phyloP scores from a whole-genome alignment of 169 alveolate genomes.

The Cryptosporidium xiaoi region DNA sequence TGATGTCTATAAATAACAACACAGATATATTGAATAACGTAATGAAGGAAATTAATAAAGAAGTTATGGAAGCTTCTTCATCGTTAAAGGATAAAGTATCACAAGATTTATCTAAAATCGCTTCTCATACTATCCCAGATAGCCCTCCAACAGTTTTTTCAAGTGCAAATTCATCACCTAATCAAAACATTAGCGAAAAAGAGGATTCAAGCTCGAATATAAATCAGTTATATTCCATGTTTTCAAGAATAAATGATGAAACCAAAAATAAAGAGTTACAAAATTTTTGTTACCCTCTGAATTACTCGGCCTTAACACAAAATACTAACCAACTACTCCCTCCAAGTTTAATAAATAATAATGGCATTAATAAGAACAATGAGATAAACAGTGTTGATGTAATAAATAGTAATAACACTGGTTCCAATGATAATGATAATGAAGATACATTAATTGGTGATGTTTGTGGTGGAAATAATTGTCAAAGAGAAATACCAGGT shows the following conservation, averaged over 20 bases:
- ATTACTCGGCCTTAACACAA: neutral
- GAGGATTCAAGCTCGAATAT: constrained; percentile 25
- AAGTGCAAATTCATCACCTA: constrained; percentile 69
- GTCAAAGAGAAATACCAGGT: neutral
- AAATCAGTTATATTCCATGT: constrained; percentile 27
- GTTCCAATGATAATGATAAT: too few relatives aligned
- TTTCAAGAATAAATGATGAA: constrained; percentile 33
- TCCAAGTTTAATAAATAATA: constrained; percentile 57
- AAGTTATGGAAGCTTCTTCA: too few relatives aligned
- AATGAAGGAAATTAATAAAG: too few relatives aligned
- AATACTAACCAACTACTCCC: constrained; percentile 40
- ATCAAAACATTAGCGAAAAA: constrained; percentile 14
- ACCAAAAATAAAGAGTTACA: constrained; percentile 11
- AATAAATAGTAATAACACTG: too few relatives aligned
- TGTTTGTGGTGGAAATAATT: too few relatives aligned
- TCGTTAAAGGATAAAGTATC: neutral
- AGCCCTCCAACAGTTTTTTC: constrained; percentile 64
- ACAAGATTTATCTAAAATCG: neutral
- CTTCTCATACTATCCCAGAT: constrained; percentile 49
- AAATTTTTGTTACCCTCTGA: neutral
- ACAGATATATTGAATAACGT: too few relatives aligned
- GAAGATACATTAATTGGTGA: too few relatives aligned
- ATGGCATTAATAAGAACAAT: neutral
- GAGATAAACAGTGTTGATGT: neutral
- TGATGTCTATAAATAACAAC: too few relatives aligned